These are phyloP conservation scores for Alternaria angustiovoidea DNA, from an alignment of 2,329 filamentous ascomycete species.

Conservation along the genomic window DNA sequence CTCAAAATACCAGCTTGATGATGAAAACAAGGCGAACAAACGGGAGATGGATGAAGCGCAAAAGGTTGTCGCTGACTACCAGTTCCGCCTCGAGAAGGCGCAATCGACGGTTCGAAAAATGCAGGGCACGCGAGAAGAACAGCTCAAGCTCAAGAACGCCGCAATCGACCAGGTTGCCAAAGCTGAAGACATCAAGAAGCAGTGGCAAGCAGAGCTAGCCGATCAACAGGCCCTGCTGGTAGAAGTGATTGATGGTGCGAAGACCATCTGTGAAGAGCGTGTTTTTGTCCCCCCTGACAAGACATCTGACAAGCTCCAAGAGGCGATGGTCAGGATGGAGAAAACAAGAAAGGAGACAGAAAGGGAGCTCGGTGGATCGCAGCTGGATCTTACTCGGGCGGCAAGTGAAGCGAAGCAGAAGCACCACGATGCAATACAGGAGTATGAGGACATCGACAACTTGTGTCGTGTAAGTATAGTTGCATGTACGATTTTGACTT, in stretches of 20 bases:
- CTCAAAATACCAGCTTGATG: constrained; percentile 56
- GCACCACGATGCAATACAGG: constrained; percentile 30
- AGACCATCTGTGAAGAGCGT: constrained; percentile 32
- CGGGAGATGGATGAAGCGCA: constrained; percentile 40
- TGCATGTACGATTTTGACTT: neutral
- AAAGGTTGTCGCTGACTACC: constrained; percentile 31
- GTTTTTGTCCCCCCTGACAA: constrained; percentile 42
- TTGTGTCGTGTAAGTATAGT: constrained; percentile 27
- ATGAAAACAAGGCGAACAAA: constrained; percentile 42
- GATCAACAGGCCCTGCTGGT: constrained; percentile 32
- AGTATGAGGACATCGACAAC: constrained; percentile 25
- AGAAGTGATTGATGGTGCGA: constrained; percentile 33
- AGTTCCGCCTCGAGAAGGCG: constrained; percentile 39
- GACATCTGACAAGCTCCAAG: constrained; percentile 42
- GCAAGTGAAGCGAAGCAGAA: constrained; percentile 42
- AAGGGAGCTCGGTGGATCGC: constrained; percentile 45
- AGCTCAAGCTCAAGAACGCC: constrained; percentile 54
- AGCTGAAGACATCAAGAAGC: constrained; percentile 40
- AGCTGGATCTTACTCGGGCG: constrained; percentile 36
- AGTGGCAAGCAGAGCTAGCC: constrained; percentile 34
- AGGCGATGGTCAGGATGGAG: constrained; percentile 39
- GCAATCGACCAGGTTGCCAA: constrained; percentile 47
- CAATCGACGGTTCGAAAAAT: constrained; percentile 40
- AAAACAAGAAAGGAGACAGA: constrained; percentile 40
- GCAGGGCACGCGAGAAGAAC: constrained; percentile 41